Evolutionary conservation across 495 filamentous ascomycete species (phyloP), one percentile per base, ranked within the genome.

Genomic region (Neurospora sp.): DNA sequence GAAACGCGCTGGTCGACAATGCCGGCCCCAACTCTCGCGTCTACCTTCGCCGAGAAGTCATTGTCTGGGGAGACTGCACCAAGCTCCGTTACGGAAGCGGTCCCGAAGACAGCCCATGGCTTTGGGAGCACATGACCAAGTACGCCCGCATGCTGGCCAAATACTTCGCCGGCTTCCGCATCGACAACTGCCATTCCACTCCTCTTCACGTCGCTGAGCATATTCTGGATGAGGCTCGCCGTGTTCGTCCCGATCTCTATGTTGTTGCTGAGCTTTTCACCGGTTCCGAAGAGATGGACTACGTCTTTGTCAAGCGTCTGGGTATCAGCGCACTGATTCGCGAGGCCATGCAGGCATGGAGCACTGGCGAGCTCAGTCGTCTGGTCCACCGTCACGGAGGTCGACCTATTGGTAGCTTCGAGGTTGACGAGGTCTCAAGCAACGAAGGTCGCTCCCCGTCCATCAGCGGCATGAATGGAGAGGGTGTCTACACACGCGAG

Each of bases 271-370:
- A 99, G 82, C 90, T 99, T 18, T 99, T 99, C 80, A 97, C 93
- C 0, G 96, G 96, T 4, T 94, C 93, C 3, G 96, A 99, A 80
- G 91, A 95, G 78, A 95, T 93, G 85, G 96, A 99, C 79, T 98
- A 96, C 77, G 85, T 96, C 14, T 99, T 98, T 78, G 94, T 97
- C 72, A 95, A 97, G 80, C 88, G 93, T 14, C 87, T 99, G 14
- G 94, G 95, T 18, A 86, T 99, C 66, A 96, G 93, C 80, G 91
- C 93, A 18, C 86, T 99, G 41, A 94, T 99, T 76, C 89, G 96
- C 72, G 96, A 99, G 81, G 95, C 95, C 16, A 98, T 99, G 96
- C 96, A 98, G 80, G 93, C 95, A 23, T 98, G 95, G 95, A 95
- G 92, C 77, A 97, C 96, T 0, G 92, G 87, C 16, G 96, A 99